These are phyloP conservation scores for Schizosaccharomyces cryophilus DNA, from an alignment of 805 yeast species.

Conservation along the genomic window DNA sequence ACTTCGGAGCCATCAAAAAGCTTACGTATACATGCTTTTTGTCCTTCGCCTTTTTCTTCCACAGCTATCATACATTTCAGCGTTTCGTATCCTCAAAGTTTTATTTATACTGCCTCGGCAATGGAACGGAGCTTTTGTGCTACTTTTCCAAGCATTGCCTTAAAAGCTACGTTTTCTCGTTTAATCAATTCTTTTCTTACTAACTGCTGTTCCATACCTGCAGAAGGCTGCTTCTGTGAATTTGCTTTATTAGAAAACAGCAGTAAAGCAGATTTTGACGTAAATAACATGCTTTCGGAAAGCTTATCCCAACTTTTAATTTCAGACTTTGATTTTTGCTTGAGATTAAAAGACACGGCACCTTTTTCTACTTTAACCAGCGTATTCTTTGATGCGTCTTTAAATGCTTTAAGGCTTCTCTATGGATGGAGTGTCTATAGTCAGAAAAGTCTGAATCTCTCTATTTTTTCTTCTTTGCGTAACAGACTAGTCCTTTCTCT, in stretches of 20 bases:
- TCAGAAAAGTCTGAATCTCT: background rate
- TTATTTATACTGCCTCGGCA: background rate
- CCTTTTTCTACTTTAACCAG: background rate
- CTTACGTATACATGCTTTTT: background rate
- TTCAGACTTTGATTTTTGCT: background rate
- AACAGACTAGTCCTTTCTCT: background rate
- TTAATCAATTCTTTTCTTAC: background rate
- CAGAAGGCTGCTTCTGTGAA: background rate
- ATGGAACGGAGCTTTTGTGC: background rate
- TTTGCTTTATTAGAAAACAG: background rate
- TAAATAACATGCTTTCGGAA: background rate
- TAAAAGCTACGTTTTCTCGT: background rate
- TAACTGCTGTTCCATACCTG: background rate
- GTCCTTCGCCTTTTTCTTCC: background rate
- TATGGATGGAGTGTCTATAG: background rate
- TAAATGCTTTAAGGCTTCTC: background rate
- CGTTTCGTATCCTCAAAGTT: background rate
- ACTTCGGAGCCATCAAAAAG: background rate
- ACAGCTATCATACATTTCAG: background rate
- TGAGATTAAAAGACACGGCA: background rate
- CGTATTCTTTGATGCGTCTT: background rate
- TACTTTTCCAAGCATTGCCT: background rate
- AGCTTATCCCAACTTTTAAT: background rate
- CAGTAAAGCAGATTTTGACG: background rate
- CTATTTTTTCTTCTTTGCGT: background rate